A percentile compares a stretch with the other conserved stretches of the same genome.
Conservation (phyloP, 306 rosid genomes). For the Prunus mira region DNA sequence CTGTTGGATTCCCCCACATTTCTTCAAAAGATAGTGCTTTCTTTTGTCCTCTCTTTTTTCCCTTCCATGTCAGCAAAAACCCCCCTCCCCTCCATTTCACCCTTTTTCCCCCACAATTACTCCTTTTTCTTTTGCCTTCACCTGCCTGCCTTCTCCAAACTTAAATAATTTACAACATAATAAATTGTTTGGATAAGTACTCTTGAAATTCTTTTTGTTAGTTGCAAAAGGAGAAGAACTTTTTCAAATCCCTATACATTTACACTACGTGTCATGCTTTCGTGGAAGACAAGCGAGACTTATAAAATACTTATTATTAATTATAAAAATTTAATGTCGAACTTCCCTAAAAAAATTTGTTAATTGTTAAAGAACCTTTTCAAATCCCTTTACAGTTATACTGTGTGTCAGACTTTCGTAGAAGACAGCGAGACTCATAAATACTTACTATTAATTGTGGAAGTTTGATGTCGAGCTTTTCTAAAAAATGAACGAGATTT, state of each 20-base stretch:
- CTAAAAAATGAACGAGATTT: not conserved
- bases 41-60: slow-evolving; percentile 32
- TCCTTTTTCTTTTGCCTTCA: not conserved
- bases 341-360: too few relatives aligned
- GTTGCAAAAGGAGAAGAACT: not conserved
- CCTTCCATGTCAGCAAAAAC: slow-evolving; percentile 38
- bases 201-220: too few relatives aligned
- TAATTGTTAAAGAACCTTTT: too few relatives aligned
- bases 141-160: not conserved
- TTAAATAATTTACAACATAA: too few relatives aligned
- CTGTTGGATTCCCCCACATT: slow-evolving; percentile 70
- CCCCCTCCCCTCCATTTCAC: not conserved
- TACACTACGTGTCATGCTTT: not conserved
- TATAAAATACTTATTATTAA: not conserved
- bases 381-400: too few relatives aligned
- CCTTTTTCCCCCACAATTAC: not conserved
- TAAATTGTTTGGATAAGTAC: not conserved
- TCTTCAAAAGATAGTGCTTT: slow-evolving; percentile 57
- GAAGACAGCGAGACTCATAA: not conserved
- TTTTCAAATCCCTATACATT: not conserved
- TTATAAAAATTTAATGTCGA: not conserved
- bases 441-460: too few relatives aligned
- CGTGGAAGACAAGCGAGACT: not conserved
- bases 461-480: not conserved
- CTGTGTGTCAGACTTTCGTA: not conserved